Base-by-base conservation (phyloP, 805 yeast species). In the Lipomyces japonicus region DNA sequence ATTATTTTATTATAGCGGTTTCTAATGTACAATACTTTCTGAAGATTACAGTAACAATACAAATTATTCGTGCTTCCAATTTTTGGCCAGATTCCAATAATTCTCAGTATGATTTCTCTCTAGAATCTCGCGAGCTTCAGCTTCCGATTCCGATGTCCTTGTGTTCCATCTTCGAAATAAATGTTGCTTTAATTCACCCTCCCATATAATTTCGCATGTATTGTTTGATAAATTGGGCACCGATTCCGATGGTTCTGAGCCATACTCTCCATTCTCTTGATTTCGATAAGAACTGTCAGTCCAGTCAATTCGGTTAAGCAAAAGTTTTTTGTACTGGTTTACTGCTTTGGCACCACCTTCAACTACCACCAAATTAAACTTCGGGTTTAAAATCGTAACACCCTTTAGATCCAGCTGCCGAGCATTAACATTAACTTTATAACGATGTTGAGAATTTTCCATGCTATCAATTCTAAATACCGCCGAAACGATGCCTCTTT, bases 371-470 rank as follows among this genome's bases (percentile, higher is more conserved):
- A 90, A 61, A 35, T 78, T 78, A 53, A 79, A 75, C 5, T 50
- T 46, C 1, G 65, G 59, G 30, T 60, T 55, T 38, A 64, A 45
- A 3, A 73, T 47, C 3, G 67, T 58, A 23, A 79, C 71, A 0
- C 98, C 99, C 2, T 71, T 72, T 23, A 90, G 66, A 1, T 71
- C 76, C 42, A 80, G 64, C 63, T 91, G 91, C 56, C 80, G 80
- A 1, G 96, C 95, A 65, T 88, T 88, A 53, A 77, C 78, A 61
- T 87, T 90, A 5, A 90, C 75, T 62, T 89, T 86, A 67, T 72
- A 89, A 40, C 77, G 68, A 57, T 86, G 86, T 54, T 82, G 81
- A 0, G 85, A 83, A 64, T 82, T 82, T 1, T 71, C 69, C 10
- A 86, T 65, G 39, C 73, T 67, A 19, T 73, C 68, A 12, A 89